phyloP scores from a whole-genome alignment of 345 rosid genomes.

The Brassica juncea region DNA sequence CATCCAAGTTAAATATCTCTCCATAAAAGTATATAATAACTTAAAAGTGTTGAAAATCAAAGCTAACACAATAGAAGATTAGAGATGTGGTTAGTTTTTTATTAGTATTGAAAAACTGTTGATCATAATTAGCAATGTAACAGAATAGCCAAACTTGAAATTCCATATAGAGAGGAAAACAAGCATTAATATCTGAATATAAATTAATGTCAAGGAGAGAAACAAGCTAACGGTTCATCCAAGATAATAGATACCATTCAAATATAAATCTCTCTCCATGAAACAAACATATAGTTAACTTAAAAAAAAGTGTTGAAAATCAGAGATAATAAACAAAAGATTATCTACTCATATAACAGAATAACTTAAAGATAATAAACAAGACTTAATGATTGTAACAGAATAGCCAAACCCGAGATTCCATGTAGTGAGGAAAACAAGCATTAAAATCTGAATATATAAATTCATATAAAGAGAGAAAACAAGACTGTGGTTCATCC shows the following conservation, averaged over 20 bases:
- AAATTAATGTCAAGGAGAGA: background rate
- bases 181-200: background rate
- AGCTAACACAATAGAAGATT: background rate
- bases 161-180: background rate
- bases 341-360: no score
- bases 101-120: no score
- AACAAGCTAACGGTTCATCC: background rate
- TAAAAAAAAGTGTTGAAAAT: no score
- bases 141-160: background rate
- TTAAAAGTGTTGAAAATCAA: background rate
- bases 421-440: background rate
- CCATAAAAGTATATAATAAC: background rate
- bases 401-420: background rate
- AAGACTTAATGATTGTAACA: slow-evolving; percentile 17
- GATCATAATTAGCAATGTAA: background rate
- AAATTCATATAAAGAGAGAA: background rate
- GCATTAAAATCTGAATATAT: background rate
- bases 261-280: background rate
- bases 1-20: background rate
- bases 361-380: no score
- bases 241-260: background rate
- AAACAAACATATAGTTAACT: background rate
- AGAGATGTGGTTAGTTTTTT: background rate
- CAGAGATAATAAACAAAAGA: no score
- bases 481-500: background rate